Conservation (phyloP, 1,139 yeast genomes). For the Hansenula sp. region DNA sequence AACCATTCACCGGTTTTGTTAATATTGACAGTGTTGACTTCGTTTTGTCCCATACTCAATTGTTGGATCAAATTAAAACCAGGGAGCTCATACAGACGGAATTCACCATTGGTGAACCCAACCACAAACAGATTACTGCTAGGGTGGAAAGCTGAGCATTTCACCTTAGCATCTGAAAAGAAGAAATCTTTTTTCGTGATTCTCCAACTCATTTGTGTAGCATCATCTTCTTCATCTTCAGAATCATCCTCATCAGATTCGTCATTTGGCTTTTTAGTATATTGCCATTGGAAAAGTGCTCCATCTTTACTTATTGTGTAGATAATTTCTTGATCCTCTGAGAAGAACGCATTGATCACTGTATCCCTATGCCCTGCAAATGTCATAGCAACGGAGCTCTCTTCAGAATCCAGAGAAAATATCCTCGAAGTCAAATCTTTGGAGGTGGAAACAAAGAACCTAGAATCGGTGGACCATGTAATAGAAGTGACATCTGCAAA, state of each 20-base stretch:
- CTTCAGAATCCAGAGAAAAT: conserved; percentile 74
- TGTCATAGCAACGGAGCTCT: conserved; percentile 77
- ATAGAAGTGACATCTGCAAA: conserved; percentile 75
- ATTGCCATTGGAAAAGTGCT: conserved; percentile 91
- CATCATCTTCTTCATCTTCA: conserved; percentile 36
- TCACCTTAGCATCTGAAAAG: conserved; percentile 66
- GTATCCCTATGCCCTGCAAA: conserved; percentile 92
- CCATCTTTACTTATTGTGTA: conserved; percentile 95
- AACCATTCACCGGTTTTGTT: conserved; percentile 94
- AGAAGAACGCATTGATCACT: conserved; percentile 84
- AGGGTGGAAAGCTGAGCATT: conserved; percentile 83
- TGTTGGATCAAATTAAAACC: conserved; percentile 77
- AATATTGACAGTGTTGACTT: conserved; percentile 76
- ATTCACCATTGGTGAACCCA: conserved; percentile 91
- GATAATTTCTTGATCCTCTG: conserved; percentile 78
- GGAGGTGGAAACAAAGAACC: conserved; percentile 82
- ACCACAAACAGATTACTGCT: conserved; percentile 68
- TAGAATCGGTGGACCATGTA: conserved; percentile 87
- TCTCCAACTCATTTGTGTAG: conserved; percentile 63
- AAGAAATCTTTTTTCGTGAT: conserved; percentile 76
- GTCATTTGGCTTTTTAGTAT: conserved; percentile 46
- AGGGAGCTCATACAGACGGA: conserved; percentile 86
- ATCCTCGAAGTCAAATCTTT: conserved; percentile 88
- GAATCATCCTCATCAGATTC: conserved; percentile 36
- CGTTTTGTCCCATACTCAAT: conserved; percentile 87